A percentile compares a stretch with the other conserved stretches of the same genome.
phyloP scores from a whole-genome alignment of 768 basidiomycete species.

The Scleroderma citrinum region DNA sequence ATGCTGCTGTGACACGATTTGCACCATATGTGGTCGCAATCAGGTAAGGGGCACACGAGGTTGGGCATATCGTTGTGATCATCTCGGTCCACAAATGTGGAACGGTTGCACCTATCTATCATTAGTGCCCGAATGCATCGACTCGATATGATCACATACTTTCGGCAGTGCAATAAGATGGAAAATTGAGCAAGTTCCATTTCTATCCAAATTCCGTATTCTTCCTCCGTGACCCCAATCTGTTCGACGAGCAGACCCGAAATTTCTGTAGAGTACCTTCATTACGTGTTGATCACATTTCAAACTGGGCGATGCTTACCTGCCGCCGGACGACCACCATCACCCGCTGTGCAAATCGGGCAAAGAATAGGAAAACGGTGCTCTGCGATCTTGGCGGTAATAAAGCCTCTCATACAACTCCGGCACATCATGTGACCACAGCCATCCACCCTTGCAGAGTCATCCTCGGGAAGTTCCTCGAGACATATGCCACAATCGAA shows the following conservation, averaged over 20 bases:
- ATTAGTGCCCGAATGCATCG: not conserved
- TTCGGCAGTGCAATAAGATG: slow-evolving; percentile 43
- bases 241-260: slow-evolving; percentile 35
- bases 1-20: slow-evolving; percentile 47
- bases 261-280: slow-evolving; percentile 27
- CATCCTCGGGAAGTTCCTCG: slow-evolving; percentile 41
- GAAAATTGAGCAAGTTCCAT: slow-evolving; percentile 42
- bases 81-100: slow-evolving; percentile 44
- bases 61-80: slow-evolving; percentile 37
- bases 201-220: slow-evolving; percentile 38
- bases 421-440: slow-evolving; percentile 54
- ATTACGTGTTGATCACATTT: not conserved
- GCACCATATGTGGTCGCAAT: slow-evolving; percentile 54
- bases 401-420: slow-evolving; percentile 40
- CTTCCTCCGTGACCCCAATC: slow-evolving; percentile 40
- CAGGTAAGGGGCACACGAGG: slow-evolving; percentile 43
- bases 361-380: slow-evolving; percentile 56
- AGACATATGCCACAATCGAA: slow-evolving; percentile 56
- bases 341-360: slow-evolving; percentile 44
- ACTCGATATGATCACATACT: slow-evolving; percentile 28
- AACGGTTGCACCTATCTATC: slow-evolving; percentile 40
- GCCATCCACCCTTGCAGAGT: slow-evolving; percentile 34
- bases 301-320: slow-evolving; percentile 20
- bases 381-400: slow-evolving; percentile 42
- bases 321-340: slow-evolving; percentile 10